phyloP scores from a whole-genome alignment of 2,329 filamentous ascomycete genomes.

The Metarhizium anisopliae region DNA sequence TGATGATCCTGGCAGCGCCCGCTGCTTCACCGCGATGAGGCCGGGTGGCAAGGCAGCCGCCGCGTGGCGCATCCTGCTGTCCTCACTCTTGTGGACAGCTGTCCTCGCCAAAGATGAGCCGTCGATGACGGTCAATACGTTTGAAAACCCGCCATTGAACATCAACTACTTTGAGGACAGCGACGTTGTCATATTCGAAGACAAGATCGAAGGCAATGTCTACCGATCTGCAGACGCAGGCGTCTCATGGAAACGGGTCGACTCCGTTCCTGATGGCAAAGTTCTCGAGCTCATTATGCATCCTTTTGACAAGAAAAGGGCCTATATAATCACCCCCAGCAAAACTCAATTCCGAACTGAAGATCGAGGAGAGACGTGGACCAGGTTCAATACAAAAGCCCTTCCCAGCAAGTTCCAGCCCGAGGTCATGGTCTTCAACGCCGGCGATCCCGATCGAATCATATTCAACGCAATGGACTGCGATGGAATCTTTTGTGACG shows the following conservation, averaged over 20 bases:
- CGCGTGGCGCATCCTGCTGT: conserved; percentile 41
- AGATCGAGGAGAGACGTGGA: conserved; percentile 77
- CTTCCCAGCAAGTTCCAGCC: conserved; percentile 44
- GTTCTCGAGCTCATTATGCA: conserved; percentile 63
- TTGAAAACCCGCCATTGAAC: conserved; percentile 57
- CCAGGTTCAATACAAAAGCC: conserved; percentile 56
- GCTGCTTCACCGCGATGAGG: conserved; percentile 43
- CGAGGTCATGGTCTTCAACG: conserved; percentile 65
- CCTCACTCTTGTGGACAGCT: conserved; percentile 34
- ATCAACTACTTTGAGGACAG: conserved; percentile 90
- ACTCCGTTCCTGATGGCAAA: conserved; percentile 54
- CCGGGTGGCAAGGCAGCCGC: conserved; percentile 37
- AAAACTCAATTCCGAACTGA: conserved; percentile 73
- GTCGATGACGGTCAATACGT: conserved; percentile 52
- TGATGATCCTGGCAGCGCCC: conserved; percentile 31
- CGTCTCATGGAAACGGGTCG: conserved; percentile 60
- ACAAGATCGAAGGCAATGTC: conserved; percentile 53
- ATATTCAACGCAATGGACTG: conserved; percentile 74
- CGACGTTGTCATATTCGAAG: conserved; percentile 69
- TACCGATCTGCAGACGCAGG: conserved; percentile 79
- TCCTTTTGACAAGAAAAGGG: conserved; percentile 67
- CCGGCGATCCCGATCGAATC: conserved; percentile 72
- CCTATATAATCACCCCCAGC: conserved; percentile 66
- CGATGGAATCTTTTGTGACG: conserved; percentile 52
- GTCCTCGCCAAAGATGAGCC: conserved; percentile 54